phyloP scores from a whole-genome alignment of 2,329 filamentous ascomycete genomes.

The Chalaropsis thielavioides region DNA sequence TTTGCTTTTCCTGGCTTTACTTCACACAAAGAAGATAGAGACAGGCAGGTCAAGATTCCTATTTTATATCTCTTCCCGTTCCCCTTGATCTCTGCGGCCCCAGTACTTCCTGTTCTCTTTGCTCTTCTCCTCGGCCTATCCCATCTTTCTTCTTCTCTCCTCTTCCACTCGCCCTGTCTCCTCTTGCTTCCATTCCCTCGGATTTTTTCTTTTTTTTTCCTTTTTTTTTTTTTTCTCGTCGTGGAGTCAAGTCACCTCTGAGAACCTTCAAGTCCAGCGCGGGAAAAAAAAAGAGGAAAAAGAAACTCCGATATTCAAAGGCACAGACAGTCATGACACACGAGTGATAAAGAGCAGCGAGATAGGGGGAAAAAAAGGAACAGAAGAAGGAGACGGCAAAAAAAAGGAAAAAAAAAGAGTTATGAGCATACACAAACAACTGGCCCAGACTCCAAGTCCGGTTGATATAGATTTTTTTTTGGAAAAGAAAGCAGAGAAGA shows the following conservation, averaged over 20 bases:
- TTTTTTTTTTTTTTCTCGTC: neutral
- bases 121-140: neutral
- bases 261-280: neutral
- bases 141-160: neutral
- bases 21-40: no score
- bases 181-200: neutral
- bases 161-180: neutral
- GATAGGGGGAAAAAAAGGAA: no score
- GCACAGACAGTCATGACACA: neutral
- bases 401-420: neutral
- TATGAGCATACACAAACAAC: neutral
- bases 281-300: neutral
- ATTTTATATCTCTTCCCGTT: neutral
- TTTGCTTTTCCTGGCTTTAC: no score
- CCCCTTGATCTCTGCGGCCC: neutral
- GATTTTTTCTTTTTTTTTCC: neutral
- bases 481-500: neutral
- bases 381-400: neutral
- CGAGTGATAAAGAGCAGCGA: neutral
- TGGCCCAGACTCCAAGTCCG: neutral
- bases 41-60: neutral
- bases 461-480: neutral
- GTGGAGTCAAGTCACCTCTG: neutral
- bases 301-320: conserved; percentile 4
- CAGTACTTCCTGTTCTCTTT: neutral